phyloP scores from a whole-genome alignment of 148 eudicot species.

The Vaccinium corymbosum region DNA sequence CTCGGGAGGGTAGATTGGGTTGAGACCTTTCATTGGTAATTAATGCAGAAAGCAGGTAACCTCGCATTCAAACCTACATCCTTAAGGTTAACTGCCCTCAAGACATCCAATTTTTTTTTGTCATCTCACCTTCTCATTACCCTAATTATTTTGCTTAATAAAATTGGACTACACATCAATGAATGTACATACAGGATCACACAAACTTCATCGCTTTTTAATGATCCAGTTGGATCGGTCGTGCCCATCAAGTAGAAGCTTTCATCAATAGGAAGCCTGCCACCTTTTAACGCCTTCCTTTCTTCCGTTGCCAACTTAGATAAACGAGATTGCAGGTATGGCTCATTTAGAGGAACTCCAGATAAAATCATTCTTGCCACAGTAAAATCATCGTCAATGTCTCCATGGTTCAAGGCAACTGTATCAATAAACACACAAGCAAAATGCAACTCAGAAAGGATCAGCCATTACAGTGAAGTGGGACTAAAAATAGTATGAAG shows the following conservation, averaged over 20 bases:
- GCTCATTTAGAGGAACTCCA: conserved; percentile 82
- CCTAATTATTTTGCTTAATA: background rate
- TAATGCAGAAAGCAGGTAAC: background rate
- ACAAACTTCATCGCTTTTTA: conserved; percentile 70
- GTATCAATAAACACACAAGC: conserved; percentile 21
- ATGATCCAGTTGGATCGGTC: conserved; percentile 67
- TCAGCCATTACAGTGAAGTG: background rate
- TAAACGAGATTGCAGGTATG: conserved; percentile 49
- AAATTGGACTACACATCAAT: background rate
- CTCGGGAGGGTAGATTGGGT: background rate
- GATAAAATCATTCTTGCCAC: conserved; percentile 57
- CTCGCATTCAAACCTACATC: background rate
- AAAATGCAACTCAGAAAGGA: background rate
- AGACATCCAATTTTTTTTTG: background rate
- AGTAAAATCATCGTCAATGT: conserved; percentile 33
- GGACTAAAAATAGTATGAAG: background rate
- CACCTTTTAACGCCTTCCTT: conserved; percentile 48
- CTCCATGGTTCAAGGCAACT: conserved; percentile 59
- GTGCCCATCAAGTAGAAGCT: conserved; percentile 90
- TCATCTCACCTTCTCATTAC: background rate
- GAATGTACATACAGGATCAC: conserved; percentile 59
- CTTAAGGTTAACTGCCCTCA: background rate
- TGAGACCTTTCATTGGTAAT: too few species aligned
- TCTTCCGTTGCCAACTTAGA: conserved; percentile 38
- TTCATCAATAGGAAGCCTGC: conserved; percentile 56